Evolutionary conservation across 2,329 filamentous ascomycete species (phyloP).

Genomic region (Thermomyces lanuginosus): DNA sequence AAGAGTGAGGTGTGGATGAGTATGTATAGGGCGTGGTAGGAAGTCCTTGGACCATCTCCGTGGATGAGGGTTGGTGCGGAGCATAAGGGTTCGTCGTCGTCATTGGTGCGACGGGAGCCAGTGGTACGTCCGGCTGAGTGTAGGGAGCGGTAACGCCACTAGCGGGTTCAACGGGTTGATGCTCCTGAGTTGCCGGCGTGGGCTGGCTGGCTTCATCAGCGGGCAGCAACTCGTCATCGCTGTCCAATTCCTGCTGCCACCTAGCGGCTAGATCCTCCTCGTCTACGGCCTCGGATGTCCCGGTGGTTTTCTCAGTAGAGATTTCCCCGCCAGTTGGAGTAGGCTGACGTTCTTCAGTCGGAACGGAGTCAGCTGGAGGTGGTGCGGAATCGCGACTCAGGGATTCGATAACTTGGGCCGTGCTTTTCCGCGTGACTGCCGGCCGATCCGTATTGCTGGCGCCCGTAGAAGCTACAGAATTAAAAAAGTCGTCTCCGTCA

Average conservation of each 20-base stretch:
- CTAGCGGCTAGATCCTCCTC: slow-evolving; percentile 59
- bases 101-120: too few relatives aligned
- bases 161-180: slow-evolving; percentile 11
- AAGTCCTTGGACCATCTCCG: slow-evolving; percentile 28
- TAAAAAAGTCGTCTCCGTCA: slow-evolving; percentile 25
- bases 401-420: slow-evolving; percentile 46
- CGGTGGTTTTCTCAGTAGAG: slow-evolving; percentile 8
- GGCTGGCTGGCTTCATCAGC: slow-evolving; percentile 36
- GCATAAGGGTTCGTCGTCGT: slow-evolving; percentile 30
- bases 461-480: slow-evolving; percentile 9
- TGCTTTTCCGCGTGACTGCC: slow-evolving; percentile 50
- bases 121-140: slow-evolving; percentile 8
- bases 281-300: slow-evolving; percentile 14
- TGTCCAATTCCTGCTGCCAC: slow-evolving; percentile 68
- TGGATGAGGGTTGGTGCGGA: slow-evolving; percentile 34
- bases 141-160: slow-evolving; percentile 8
- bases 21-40: slow-evolving; percentile 11
- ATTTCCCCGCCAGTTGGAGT: slow-evolving; percentile 10
- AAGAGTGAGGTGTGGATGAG: slow-evolving; percentile 9
- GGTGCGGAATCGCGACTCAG: slow-evolving; percentile 25
- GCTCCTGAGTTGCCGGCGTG: slow-evolving; percentile 8
- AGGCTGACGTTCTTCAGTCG: slow-evolving; percentile 12
- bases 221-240: slow-evolving; percentile 74
- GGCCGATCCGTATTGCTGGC: slow-evolving; percentile 6
- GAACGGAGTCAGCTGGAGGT: slow-evolving; percentile 15